Evolutionary conservation across 805 yeast genomes (phyloP), one percentile per base, ranked within the genome.

Genomic region (Torulaspora quercuum): DNA sequence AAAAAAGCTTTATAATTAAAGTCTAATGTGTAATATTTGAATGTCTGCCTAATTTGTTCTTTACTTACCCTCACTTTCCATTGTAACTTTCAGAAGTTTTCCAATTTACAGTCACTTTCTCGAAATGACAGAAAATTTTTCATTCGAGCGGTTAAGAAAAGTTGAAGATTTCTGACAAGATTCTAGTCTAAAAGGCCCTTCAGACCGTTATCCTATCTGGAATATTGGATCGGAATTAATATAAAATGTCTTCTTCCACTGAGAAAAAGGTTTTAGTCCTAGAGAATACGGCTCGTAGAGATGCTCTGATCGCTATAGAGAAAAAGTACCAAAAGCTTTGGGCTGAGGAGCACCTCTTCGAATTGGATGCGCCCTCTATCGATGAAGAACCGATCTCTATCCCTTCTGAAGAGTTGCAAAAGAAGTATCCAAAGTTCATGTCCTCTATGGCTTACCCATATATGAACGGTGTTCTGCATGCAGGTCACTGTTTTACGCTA

Each of bases 381-480:
- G 82, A 77, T 32, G 94, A 84, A 51, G 69, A 64, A 39, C 69
- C 74, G n/a, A 66, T 70, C 27, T 69, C 75, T 37, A 68, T 78
- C 37, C 61, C 66, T 29, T 64, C 70, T 22, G 95, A 82, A 33
- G 86, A 82, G 56, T 71, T 92, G 45, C 87, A 85, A 53, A 73
- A 69, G 43, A 73, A 78, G 54, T 72, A 82, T 62, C 97, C 97
- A 39, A 92, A 92, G 64, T 83, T 73, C 67, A 82, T 87, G 70
- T 75, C 86, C 15, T 81, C 95, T 33, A 89, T 92, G 96, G 97
- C 98, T 7, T 92, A 87, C 59, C 99, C 99, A 28, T 92, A 92
- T 67, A 90, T 90, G 97, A 92, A 92, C 65, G 99, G 99, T 70
- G 92, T 85, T 33, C 72, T 92, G 49, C 99, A 92, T 53, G 97